These are phyloP conservation scores for Cyclotella sp. DNA, from an alignment of 108 stramenopile species.

Conservation along the genomic window DNA sequence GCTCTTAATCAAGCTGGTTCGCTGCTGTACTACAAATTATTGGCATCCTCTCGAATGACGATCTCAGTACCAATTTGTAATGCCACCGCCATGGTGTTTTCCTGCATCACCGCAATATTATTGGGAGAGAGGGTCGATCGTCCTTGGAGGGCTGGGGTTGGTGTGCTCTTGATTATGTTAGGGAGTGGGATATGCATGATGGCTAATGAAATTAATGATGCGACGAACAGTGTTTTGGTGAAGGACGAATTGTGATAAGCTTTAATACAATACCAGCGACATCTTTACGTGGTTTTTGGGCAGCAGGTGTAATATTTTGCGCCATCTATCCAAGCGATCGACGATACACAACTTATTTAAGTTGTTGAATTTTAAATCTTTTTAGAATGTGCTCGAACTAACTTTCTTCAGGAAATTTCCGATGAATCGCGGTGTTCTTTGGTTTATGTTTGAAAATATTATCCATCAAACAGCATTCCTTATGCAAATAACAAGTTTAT, in stretches of 20 bases:
- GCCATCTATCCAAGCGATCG: too few species aligned
- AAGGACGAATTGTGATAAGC: conserved; percentile 1
- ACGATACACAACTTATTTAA: too few species aligned
- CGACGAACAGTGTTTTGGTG: not conserved
- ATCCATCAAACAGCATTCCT: too few species aligned
- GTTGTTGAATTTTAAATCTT: too few species aligned
- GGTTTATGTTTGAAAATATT: too few species aligned
- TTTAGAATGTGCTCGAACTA: too few species aligned
- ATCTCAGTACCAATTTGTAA: conserved; percentile 84
- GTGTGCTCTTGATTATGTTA: conserved; percentile 59
- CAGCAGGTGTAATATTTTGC: too few species aligned
- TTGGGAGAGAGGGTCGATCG: conserved; percentile 78
- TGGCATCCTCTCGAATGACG: conserved; percentile 75
- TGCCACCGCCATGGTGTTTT: conserved; percentile 83
- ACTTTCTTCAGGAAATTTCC: too few species aligned
- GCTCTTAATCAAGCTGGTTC: conserved; percentile 82
- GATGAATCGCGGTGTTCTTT: too few species aligned
- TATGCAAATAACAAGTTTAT: too few species aligned
- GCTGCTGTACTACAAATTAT: conserved; percentile 72
- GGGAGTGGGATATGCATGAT: conserved; percentile 78
- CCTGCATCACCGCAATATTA: conserved; percentile 61
- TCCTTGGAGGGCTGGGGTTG: conserved; percentile 62
- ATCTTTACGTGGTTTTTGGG: too few species aligned
- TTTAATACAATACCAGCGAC: too few species aligned
- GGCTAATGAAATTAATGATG: conserved; percentile 35